Base-by-base conservation (phyloP, 345 rosid genomes). In the Psidium guajava region DNA sequence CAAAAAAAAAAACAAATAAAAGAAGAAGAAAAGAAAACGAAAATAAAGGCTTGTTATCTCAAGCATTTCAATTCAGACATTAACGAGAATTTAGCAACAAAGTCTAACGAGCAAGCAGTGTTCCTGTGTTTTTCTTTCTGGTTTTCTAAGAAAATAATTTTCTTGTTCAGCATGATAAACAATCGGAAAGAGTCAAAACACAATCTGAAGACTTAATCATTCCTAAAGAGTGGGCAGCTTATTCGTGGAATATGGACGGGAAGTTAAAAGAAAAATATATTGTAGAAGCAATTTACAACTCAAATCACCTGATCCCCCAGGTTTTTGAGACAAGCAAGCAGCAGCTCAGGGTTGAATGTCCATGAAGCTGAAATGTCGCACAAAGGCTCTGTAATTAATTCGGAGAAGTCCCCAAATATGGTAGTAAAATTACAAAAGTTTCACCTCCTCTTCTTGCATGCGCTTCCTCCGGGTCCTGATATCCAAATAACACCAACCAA, bases 401-500 rank as follows among this genome's bases (percentile, higher is more conserved):
- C n/a, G 81, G 9, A 59, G n/a, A 77, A 84, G 28, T 56, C 42
- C 42, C 83, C 32, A 83, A 64, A 75, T 50, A 47, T 84, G 75
- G 84, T 87, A 82, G 85, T 69, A 61, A 73, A 82, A 27, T 2
- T 32, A 50, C 83, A 85, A 87, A 84, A 83, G 86, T 57, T 95
- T 90, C 89, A 96, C 98, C 98, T 93, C 99, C 99, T 88, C 99
- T 92, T 91, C 99, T 95, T 53, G 98, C 98, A 92, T 95, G 98
- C 27, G 98, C 99, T 93, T 95, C 98, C 89, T 93, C 90, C 13
- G 99, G 98, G 91, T 96, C 87, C 99, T 97, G 85, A 57, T 54
- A 27, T 52, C 42, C 59, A 52, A 18, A 55, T 8, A 89, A 86
- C 58, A 75, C 80, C 47, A 49, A 32, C 82, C 28, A 82, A 52